Evolutionary conservation across 2,329 filamentous ascomycete genomes (phyloP), one percentile per base, ranked within the genome.

Genomic region (Epichloe scottii): DNA sequence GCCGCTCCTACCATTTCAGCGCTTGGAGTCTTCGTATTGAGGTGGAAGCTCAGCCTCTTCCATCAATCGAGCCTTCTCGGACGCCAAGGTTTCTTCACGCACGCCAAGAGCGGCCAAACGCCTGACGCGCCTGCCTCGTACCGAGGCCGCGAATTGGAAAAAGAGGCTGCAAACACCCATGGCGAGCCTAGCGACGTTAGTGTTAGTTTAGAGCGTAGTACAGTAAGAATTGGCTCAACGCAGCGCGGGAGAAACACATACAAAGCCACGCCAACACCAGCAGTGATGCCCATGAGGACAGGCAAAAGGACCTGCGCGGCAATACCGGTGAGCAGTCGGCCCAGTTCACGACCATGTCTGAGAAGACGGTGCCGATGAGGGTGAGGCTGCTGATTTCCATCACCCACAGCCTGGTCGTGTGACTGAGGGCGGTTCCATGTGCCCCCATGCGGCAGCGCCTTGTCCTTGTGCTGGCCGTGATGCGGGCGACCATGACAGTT

Each of bases 211-310:
- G 46, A 33, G 8, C 39, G 35, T 30, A 30, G 26, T 30, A 30
- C 26, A 30, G 26, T 4, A 30, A 4, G 26, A 2, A 4, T 30
- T 11, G 26, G 26, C 26, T 30, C 8, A 3, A 30, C 26, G 11
- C 26, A 11, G 8, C 10, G 10, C 8, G 26, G 8, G 21, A 40
- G 30, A 26, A 43, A 37, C 35, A 71, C 74, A 63, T 71, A 78
- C 74, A 86, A 64, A 65, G 83, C 84, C 55, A 84, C 80, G 33
- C 75, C 73, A 50, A 87, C 75, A 60, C 85, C 85, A 43, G 82
- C 81, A 23, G 80, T 74, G 56, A 88, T 74, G 53, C 85, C 85
- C 56, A 87, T 74, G 49, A 85, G 68, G 49, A 87, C 72, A 2
- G 85, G 85, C 39, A 88, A 71, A 46, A 88, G 64, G 43, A 89